These are phyloP conservation scores for Hypsizygus marmoreus DNA, from an alignment of 768 basidiomycete genomes.

Conservation along the genomic window DNA sequence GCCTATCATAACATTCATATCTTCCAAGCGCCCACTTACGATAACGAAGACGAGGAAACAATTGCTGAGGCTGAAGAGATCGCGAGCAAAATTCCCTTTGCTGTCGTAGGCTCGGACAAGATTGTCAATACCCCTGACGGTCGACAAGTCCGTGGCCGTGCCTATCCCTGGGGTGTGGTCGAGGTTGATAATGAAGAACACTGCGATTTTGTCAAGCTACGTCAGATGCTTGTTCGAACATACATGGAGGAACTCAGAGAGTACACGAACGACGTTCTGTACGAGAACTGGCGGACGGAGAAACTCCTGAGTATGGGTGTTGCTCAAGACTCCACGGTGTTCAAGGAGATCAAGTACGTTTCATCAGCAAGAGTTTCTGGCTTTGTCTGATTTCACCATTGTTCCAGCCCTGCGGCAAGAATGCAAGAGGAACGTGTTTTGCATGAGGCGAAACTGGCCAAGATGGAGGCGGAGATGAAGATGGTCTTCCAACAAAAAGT, in stretches of 20 bases:
- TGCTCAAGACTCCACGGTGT: constrained; percentile 94
- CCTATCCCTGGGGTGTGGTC: constrained; percentile 98
- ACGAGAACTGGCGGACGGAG: constrained; percentile 98
- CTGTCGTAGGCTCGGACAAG: constrained; percentile 92
- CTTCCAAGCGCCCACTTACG: constrained; percentile 97
- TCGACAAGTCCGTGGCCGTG: constrained; percentile 89
- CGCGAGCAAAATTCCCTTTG: constrained; percentile 97
- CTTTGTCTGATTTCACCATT: constrained; percentile 17
- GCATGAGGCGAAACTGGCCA: constrained; percentile 96
- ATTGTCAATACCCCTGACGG: constrained; percentile 84
- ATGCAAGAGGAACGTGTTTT: constrained; percentile 94
- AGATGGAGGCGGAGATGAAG: constrained; percentile 99
- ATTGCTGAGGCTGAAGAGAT: constrained; percentile 98
- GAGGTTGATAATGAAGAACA: constrained; percentile 99
- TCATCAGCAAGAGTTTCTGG: not conserved
- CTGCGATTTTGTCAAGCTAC: constrained; percentile 98
- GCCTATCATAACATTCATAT: constrained; percentile 95
- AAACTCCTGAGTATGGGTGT: constrained; percentile 98
- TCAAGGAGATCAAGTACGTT: constrained; percentile 98
- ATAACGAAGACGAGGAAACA: constrained; percentile 98
- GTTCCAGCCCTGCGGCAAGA: constrained; percentile 85
- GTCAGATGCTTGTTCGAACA: constrained; percentile 98
- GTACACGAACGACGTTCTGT: constrained; percentile 93
- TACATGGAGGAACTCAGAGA: constrained; percentile 99
- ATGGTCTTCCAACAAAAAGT: constrained; percentile 99